A percentile compares a stretch with the other conserved stretches of the same genome.
phyloP scores from a whole-genome alignment of 257 asterid genomes.

The Solanum paucissectum region DNA sequence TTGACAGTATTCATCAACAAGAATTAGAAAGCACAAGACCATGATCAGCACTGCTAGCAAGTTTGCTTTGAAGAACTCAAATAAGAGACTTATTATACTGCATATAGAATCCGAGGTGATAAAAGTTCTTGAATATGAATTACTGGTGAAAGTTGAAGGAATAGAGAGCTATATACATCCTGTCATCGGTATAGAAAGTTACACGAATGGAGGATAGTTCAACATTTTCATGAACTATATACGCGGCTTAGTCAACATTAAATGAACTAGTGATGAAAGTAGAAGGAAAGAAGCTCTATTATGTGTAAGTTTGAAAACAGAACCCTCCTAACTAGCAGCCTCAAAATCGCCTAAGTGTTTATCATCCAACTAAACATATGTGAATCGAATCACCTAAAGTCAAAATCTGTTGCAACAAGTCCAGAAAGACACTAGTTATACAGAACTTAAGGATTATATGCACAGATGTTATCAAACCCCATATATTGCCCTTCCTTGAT shows the following conservation, averaged over 20 bases:
- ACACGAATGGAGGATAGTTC: not conserved
- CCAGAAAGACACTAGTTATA: not conserved
- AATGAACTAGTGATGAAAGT: not conserved
- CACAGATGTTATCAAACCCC: constrained; percentile 58
- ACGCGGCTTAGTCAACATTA: not conserved
- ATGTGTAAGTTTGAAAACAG: not conserved
- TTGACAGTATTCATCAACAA: constrained; percentile 62
- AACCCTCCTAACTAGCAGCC: not conserved
- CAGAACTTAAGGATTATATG: constrained; percentile 1
- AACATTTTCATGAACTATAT: not conserved
- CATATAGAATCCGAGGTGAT: not conserved
- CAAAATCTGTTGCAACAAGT: not conserved
- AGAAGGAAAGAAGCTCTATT: not conserved
- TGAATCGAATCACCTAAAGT: not conserved
- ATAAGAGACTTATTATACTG: not conserved
- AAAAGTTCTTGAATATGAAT: not conserved
- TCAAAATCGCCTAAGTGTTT: not conserved
- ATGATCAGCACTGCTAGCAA: constrained; percentile 7
- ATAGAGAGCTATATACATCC: not conserved
- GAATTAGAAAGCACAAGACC: constrained; percentile 34
- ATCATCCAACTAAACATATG: not conserved
- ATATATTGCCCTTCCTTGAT: constrained; percentile 22
- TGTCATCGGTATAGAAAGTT: not conserved
- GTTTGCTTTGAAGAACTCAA: not conserved
- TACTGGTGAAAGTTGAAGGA: not conserved